A percentile compares a stretch with the other conserved stretches of the same genome.
Conservation (phyloP, 805 yeast genomes). For the Ogataea salicorniae region DNA sequence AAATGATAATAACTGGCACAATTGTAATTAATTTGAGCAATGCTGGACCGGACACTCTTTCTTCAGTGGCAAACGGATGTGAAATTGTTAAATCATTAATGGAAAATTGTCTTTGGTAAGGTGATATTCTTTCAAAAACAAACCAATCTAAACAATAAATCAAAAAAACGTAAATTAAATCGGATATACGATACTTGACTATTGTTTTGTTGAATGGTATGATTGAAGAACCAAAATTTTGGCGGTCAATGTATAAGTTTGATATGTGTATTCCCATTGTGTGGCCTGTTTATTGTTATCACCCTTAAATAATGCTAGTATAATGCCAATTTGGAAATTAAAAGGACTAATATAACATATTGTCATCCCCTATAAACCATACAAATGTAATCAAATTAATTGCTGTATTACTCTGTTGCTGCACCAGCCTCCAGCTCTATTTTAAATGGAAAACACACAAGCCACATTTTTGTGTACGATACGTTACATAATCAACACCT, state of each 20-base stretch:
- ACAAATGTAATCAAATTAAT: too few species aligned
- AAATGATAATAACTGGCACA: slow-evolving; percentile 43
- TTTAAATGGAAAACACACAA: too few species aligned
- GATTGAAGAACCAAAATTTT: slow-evolving; percentile 21
- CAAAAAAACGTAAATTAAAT: slow-evolving; percentile 17
- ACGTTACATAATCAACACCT: too few species aligned
- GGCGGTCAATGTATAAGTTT: slow-evolving; percentile 22
- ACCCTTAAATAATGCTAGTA: too few species aligned
- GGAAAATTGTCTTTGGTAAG: slow-evolving; percentile 75
- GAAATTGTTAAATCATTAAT: slow-evolving; percentile 71
- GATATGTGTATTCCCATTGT: slow-evolving; percentile 12
- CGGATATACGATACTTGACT: slow-evolving; percentile 25
- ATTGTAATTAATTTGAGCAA: slow-evolving; percentile 51
- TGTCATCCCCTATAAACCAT: too few species aligned
- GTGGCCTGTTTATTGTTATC: too few species aligned
- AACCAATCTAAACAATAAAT: slow-evolving; percentile 19
- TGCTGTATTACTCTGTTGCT: too few species aligned
- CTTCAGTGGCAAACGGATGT: slow-evolving; percentile 75
- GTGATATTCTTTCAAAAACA: slow-evolving; percentile 34
- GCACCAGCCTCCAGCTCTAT: too few species aligned
- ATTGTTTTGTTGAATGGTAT: slow-evolving; percentile 17
- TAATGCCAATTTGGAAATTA: too few species aligned
- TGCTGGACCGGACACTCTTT: slow-evolving; percentile 57
- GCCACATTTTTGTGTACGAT: too few species aligned
- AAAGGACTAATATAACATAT: too few species aligned